Conservation (phyloP, 2,329 filamentous ascomycete species). For the Didymella arachidicola region DNA sequence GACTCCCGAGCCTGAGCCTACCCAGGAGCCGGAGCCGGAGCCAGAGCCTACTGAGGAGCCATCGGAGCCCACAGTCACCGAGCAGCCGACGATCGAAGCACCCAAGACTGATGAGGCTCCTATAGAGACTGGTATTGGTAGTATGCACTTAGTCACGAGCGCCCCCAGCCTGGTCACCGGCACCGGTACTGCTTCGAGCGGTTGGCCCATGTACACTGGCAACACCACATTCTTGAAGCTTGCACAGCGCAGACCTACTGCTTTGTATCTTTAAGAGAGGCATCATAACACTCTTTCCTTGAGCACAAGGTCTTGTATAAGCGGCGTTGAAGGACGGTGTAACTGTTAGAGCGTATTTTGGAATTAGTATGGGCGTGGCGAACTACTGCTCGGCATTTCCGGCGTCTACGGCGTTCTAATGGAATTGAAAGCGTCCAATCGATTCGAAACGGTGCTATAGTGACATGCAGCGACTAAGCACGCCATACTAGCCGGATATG, state of each 20-base stretch:
- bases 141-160: slow-evolving; percentile 17
- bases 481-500: slow-evolving; percentile 18
- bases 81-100: slow-evolving; percentile 6
- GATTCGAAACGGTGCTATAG: too few species aligned
- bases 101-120: slow-evolving; percentile 3
- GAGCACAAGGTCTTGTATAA: not conserved
- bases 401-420: not conserved
- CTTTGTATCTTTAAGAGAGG: slow-evolving; percentile 5
- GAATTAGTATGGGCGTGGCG: not conserved
- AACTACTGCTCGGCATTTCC: not conserved
- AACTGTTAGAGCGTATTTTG: not conserved
- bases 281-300: not conserved
- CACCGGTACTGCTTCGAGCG: slow-evolving; percentile 21
- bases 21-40: slow-evolving; percentile 16
- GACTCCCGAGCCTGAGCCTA: slow-evolving; percentile 17
- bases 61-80: slow-evolving; percentile 15
- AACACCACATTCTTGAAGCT: slow-evolving; percentile 27
- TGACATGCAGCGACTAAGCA: slow-evolving; percentile 17
- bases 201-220: slow-evolving; percentile 19
- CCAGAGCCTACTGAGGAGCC: slow-evolving; percentile 15
- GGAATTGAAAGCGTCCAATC: not conserved
- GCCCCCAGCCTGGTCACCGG: slow-evolving; percentile 11
- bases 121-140: slow-evolving; percentile 16
- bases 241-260: slow-evolving; percentile 23
- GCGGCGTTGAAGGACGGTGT: not conserved